Percentiles rank a stretch among this genome's conserved stretches.
Evolutionary conservation across 2,329 filamentous ascomycete species (phyloP).

Genomic region (Pseudogymnoascus sp.): DNA sequence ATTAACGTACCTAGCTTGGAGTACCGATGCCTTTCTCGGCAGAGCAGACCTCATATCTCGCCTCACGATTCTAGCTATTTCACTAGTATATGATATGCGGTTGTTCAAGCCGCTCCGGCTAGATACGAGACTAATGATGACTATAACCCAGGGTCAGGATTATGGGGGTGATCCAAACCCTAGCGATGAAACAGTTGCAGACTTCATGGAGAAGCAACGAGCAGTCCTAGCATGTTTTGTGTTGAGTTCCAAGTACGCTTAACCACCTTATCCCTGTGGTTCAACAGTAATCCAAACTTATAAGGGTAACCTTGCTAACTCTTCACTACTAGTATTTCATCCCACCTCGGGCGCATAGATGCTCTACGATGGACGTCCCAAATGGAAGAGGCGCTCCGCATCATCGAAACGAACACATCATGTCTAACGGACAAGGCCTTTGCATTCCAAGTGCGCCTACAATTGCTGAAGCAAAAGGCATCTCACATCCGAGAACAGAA

Average conservation of each 20-base stretch:
- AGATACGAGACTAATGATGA: conserved; percentile 10
- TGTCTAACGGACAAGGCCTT: conserved; percentile 42
- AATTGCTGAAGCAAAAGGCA: conserved; percentile 23
- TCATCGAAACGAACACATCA: conserved; percentile 38
- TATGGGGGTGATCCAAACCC: conserved; percentile 14
- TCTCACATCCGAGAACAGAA: conserved; percentile 26
- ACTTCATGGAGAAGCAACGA: conserved; percentile 38
- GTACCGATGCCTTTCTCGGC: conserved; percentile 13
- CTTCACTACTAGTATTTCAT: conserved; percentile 26
- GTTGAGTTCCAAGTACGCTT: conserved; percentile 30
- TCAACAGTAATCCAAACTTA: conserved; percentile 14
- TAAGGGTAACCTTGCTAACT: conserved; percentile 14
- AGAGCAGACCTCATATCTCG: background rate
- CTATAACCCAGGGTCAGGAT: conserved; percentile 19
- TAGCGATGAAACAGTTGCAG: conserved; percentile 8
- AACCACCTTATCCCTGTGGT: conserved; percentile 14
- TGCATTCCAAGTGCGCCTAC: conserved; percentile 31
- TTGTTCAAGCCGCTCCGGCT: background rate
- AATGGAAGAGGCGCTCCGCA: conserved; percentile 47
- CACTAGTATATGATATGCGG: background rate
- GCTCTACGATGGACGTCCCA: conserved; percentile 47
- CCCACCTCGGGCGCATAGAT: conserved; percentile 39
- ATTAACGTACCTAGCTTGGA: conserved; percentile 39
- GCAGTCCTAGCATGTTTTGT: conserved; percentile 41
- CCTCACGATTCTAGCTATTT: background rate